These are phyloP conservation scores for Pulveroboletus sp. DNA, from an alignment of 768 basidiomycete genomes.

Conservation along the genomic window DNA sequence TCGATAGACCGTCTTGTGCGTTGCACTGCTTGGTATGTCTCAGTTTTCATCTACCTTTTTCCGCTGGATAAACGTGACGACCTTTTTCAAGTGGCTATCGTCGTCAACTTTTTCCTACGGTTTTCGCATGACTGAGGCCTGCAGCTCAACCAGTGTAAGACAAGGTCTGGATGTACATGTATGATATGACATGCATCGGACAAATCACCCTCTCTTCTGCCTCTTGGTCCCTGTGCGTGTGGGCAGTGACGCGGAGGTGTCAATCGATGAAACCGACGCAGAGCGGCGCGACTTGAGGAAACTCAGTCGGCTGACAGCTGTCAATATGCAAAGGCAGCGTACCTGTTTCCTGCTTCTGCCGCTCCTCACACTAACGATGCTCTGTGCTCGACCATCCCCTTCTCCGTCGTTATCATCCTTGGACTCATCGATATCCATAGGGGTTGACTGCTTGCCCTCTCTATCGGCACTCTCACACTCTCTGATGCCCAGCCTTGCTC, in stretches of 20 bases:
- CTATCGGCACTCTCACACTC: slow-evolving; percentile 41
- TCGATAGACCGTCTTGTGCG: slow-evolving; percentile 71
- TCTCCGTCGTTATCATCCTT: slow-evolving; percentile 27
- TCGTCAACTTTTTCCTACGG: slow-evolving; percentile 81
- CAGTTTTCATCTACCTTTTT: background rate
- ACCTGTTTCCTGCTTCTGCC: slow-evolving; percentile 56
- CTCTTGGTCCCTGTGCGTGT: slow-evolving; percentile 52
- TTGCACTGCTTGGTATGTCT: slow-evolving; percentile 67
- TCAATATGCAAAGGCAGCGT: background rate
- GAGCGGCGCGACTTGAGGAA: slow-evolving; percentile 51
- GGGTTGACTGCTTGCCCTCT: slow-evolving; percentile 37
- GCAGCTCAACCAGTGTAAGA: slow-evolving; percentile 13
- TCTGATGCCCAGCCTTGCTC: slow-evolving; percentile 52
- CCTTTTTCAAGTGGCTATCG: slow-evolving; percentile 59
- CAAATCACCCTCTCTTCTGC: slow-evolving; percentile 46
- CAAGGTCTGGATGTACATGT: slow-evolving; percentile 3
- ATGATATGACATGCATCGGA: slow-evolving; percentile 3
- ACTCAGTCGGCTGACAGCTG: background rate
- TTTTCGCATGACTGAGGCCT: slow-evolving; percentile 44
- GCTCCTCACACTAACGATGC: slow-evolving; percentile 56
- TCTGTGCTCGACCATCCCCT: slow-evolving; percentile 55
- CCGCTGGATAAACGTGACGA: background rate
- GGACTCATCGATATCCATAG: slow-evolving; percentile 50
- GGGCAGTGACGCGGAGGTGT: slow-evolving; percentile 52
- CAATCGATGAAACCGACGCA: slow-evolving; percentile 71